Base-by-base conservation (phyloP, 2,329 filamentous ascomycete genomes). In the Colletotrichum agaves region DNA sequence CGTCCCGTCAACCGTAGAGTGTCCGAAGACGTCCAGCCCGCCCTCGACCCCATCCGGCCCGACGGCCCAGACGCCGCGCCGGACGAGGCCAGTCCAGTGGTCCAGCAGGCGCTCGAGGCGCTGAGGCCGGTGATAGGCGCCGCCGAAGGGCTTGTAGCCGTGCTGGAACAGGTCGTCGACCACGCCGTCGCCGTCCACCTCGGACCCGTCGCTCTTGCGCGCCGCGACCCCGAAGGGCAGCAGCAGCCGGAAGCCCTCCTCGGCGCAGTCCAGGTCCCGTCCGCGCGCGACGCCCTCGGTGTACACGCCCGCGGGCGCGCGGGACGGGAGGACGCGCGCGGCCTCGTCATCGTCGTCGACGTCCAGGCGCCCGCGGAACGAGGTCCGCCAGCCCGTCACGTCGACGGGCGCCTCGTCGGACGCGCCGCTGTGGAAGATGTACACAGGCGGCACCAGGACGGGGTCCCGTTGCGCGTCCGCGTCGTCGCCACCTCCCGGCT, bases 61-160 rank as follows among this genome's bases (percentile, higher is more conserved):
- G 43, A 39, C 43, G n/a, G 23, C 0, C 43, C 56, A 59, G 56
- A 49, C 12, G 2, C 43, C 56, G 3, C 43, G 41, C 8, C 17
- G 4, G 12, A 39, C 31, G 2, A 59, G 31, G n/a, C 41, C 13
- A 2, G 13, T n/a, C 56, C 56, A 39, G 31, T 39, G 19, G 43
- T 49, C 12, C 7, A 59, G 43, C 31, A 49, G 13, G 6, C 31
- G 43, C 31, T 59, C 43, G 6, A 49, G 56, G 11, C 19, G 56
- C 19, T 49, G 43, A 31, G 13, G 39, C 4, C 76, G 71, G 19
- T 72, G 72, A 21, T 67, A 73, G 27, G 75, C 67, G n/a, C 75
- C 75, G 8, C 76, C 75, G 44, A 77, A 77, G 46, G 74, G 73
- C 67, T 78, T 77, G 46, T 66, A 75, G 53, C 75, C 75, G 72